phyloP scores from a whole-genome alignment of 345 rosid genomes.

The Camelina hispida region DNA sequence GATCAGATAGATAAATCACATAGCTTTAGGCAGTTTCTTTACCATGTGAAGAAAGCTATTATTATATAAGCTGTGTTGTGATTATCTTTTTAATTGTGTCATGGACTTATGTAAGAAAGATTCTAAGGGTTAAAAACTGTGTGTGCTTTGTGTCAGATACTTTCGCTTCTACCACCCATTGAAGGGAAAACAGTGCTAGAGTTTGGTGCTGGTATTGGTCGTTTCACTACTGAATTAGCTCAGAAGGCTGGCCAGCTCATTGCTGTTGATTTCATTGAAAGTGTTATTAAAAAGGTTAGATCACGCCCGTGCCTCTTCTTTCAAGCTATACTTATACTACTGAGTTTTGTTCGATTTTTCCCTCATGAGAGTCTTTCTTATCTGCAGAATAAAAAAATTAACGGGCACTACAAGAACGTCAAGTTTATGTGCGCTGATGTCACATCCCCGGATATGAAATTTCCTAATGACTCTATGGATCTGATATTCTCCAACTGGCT shows the following conservation, averaged over 20 bases:
- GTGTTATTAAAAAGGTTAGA: conserved; percentile 78
- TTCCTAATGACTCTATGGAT: conserved; percentile 74
- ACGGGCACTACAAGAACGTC: conserved; percentile 79
- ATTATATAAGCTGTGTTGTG: neutral
- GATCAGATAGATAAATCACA: neutral
- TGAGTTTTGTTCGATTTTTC: conserved; percentile 10
- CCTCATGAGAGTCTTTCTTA: conserved; percentile 21
- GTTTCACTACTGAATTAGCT: conserved; percentile 89
- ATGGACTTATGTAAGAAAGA: no score
- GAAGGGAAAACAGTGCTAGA: conserved; percentile 82
- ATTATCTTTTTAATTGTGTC: neutral
- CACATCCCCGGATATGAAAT: conserved; percentile 68
- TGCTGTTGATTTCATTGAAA: conserved; percentile 91
- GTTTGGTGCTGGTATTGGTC: conserved; percentile 96
- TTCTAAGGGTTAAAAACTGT: conserved; percentile 12
- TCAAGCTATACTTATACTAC: conserved; percentile 18
- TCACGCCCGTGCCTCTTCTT: conserved; percentile 19
- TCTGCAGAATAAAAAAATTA: conserved; percentile 73
- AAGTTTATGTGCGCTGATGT: conserved; percentile 89
- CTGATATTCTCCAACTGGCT: conserved; percentile 94
- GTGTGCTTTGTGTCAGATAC: conserved; percentile 56
- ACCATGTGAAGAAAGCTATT: neutral
- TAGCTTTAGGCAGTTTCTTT: neutral
- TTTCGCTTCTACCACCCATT: conserved; percentile 76
- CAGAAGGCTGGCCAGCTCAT: conserved; percentile 71